Evolutionary conservation across 495 filamentous ascomycete genomes (phyloP).

Genomic region (Rhizodiscina lignyota): DNA sequence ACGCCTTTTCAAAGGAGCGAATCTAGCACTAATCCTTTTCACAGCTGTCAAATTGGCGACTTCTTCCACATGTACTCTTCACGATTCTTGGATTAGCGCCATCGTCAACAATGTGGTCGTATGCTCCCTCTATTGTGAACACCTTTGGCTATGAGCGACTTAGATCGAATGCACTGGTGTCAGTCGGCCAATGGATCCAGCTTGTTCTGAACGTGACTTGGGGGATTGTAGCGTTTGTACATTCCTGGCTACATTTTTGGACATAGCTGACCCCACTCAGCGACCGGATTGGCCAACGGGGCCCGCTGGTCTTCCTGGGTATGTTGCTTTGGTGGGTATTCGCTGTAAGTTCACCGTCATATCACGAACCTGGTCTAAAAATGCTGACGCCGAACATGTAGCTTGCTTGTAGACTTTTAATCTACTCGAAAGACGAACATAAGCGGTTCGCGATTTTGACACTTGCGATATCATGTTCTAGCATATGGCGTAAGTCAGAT

Average conservation of each 20-base stretch:
- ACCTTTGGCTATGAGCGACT: slow-evolving; percentile 19
- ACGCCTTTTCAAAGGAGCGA: too few species aligned
- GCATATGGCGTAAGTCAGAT: slow-evolving; percentile 3
- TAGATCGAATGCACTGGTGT: slow-evolving; percentile 20
- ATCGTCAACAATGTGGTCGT: slow-evolving; percentile 22
- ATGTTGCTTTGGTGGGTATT: slow-evolving; percentile 3
- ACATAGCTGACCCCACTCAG: not conserved
- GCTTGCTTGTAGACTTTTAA: not conserved
- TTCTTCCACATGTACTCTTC: slow-evolving; percentile 23
- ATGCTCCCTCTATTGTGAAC: slow-evolving; percentile 22
- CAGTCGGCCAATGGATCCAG: slow-evolving; percentile 19
- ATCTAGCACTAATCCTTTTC: too few species aligned
- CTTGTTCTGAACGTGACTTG: slow-evolving; percentile 16
- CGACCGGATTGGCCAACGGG: slow-evolving; percentile 1
- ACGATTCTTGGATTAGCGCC: slow-evolving; percentile 23
- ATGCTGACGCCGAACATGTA: too few species aligned
- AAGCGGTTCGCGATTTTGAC: slow-evolving; percentile 4
- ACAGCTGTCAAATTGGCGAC: slow-evolving; percentile 13
- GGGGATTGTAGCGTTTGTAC: slow-evolving; percentile 2
- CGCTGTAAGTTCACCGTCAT: too few species aligned
- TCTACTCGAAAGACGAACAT: slow-evolving; percentile 2
- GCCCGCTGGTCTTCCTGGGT: slow-evolving; percentile 1
- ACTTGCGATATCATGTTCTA: slow-evolving; percentile 1
- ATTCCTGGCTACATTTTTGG: not conserved
- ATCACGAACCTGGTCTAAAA: too few species aligned